A percentile compares a stretch with the other conserved stretches of the same genome.
Conservation (phyloP, 495 filamentous ascomycete species). For the Tuber aestivum region DNA sequence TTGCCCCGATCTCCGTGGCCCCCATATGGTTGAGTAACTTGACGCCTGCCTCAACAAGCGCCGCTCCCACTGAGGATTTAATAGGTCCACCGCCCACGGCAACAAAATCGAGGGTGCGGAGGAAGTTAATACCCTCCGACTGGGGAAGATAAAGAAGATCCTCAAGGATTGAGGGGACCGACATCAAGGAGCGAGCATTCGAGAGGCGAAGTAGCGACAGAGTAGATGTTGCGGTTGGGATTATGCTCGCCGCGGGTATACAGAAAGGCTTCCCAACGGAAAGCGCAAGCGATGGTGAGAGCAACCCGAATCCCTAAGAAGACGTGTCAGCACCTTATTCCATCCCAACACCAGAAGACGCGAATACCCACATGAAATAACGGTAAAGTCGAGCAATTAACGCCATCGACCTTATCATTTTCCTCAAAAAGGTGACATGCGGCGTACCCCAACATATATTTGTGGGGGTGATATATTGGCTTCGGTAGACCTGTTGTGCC, state of each 20-base stretch:
- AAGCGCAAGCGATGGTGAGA: conserved; percentile 46
- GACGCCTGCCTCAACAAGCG: conserved; percentile 50
- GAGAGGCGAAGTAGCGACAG: conserved; percentile 38
- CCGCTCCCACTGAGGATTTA: conserved; percentile 47
- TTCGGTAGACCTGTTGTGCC: conserved; percentile 52
- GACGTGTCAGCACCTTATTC: not conserved
- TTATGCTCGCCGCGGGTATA: conserved; percentile 41
- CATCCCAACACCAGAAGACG: not conserved
- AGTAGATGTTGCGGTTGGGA: conserved; percentile 41
- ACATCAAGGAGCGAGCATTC: conserved; percentile 45
- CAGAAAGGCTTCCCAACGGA: conserved; percentile 46
- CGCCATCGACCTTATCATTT: conserved; percentile 37
- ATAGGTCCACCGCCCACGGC: conserved; percentile 47
- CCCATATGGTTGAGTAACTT: conserved; percentile 53
- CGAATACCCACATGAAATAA: conserved; percentile 42
- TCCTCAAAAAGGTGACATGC: conserved; percentile 43
- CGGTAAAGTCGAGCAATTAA: conserved; percentile 48
- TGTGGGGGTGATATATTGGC: conserved; percentile 47
- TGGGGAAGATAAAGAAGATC: conserved; percentile 43
- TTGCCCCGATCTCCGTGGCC: conserved; percentile 55
- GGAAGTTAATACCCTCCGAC: conserved; percentile 31
- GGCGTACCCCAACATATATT: conserved; percentile 46
- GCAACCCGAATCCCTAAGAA: conserved; percentile 45
- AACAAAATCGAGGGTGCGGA: conserved; percentile 46
- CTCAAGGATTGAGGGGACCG: conserved; percentile 49